A percentile compares a stretch with the other conserved stretches of the same genome.
These are phyloP conservation scores for Pistacia vera DNA, from an alignment of 345 rosid species.

Conservation along the genomic window DNA sequence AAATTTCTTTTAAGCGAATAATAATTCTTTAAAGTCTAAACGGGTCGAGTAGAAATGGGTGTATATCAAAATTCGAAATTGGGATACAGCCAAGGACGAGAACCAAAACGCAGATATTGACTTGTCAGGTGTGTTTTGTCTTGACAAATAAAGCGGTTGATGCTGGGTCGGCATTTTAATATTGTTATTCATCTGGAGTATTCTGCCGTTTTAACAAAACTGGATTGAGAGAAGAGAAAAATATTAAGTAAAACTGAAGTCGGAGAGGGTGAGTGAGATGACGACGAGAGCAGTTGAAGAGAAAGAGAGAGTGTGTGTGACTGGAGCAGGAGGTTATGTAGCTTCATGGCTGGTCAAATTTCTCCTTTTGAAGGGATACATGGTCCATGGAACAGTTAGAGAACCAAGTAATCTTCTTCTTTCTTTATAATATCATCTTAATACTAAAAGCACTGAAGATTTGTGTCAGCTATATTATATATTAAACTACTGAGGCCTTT, in stretches of 20 bases:
- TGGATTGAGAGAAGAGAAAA: background rate
- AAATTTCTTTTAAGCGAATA: too few relatives aligned
- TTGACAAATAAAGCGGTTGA: background rate
- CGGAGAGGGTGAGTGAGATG: background rate
- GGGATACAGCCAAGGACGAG: background rate
- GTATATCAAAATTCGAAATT: too few relatives aligned
- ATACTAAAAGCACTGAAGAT: background rate
- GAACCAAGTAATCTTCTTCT: slow-evolving; percentile 43
- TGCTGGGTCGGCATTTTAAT: too few relatives aligned
- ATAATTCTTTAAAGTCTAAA: too few relatives aligned
- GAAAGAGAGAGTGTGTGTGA: slow-evolving; percentile 48
- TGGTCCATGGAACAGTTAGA: slow-evolving; percentile 60
- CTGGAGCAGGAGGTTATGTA: slow-evolving; percentile 64
- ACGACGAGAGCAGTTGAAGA: slow-evolving; percentile 18
- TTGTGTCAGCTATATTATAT: background rate
- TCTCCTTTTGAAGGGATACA: slow-evolving; percentile 54
- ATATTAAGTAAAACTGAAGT: background rate
- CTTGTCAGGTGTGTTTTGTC: background rate
- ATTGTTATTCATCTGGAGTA: too few relatives aligned
- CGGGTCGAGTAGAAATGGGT: background rate
- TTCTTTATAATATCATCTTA: background rate
- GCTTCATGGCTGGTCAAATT: slow-evolving; percentile 54
- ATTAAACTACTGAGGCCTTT: background rate
- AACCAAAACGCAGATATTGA: background rate
- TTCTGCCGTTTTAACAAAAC: background rate